Evolutionary conservation across 208 protist genomes (phyloP), one percentile per base, ranked within the genome.

Genomic region (Acanthamoeba sp.): DNA sequence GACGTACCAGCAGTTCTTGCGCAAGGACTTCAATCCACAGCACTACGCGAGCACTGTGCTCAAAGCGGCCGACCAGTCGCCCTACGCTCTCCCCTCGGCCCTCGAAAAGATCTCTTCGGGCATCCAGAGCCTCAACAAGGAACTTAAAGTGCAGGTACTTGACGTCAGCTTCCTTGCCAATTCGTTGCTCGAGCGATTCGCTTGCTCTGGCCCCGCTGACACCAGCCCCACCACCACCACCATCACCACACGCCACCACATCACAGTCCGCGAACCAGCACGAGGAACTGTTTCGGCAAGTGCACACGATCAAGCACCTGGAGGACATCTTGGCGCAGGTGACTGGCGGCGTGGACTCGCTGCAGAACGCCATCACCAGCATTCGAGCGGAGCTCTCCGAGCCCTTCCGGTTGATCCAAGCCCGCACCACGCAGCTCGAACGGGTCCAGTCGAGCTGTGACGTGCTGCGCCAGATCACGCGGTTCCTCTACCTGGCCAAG

Each of bases 211-310:
- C 9, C 36, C 0, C 14, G 18, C 36, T 38, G 10, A 20, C 14
- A 10, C 34, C 66, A 76, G 32, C 34, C 22, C 12, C 32, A 59
- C 48, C 14, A 90, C 42, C 12, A 50, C 22, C 2, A 22, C 4
- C n/a, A 45, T 85, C n/a, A 62, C 24, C 38, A 64, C 57, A 29
- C 57, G 16, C 10, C 57, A n/a, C 57, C 0, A 64, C 57, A 24
- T n/a, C 55, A 62, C 50, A 95, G 76, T 76, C 94, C 20, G 92
- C 89, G 5, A 52, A 40, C 14, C 93, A 94, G 29, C 94, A 96
- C 71, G 59, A 96, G 55, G 88, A 96, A 29, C 59, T 96, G 57
- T 95, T 96, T 16, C 52, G 94, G 24, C 91, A 95, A 66, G 93
- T 94, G 22, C 62, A 38, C 66, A 94, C 95, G 85, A 57, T 96